These are phyloP conservation scores for Boletus bicolor DNA, from an alignment of 768 basidiomycete species.

Conservation along the genomic window DNA sequence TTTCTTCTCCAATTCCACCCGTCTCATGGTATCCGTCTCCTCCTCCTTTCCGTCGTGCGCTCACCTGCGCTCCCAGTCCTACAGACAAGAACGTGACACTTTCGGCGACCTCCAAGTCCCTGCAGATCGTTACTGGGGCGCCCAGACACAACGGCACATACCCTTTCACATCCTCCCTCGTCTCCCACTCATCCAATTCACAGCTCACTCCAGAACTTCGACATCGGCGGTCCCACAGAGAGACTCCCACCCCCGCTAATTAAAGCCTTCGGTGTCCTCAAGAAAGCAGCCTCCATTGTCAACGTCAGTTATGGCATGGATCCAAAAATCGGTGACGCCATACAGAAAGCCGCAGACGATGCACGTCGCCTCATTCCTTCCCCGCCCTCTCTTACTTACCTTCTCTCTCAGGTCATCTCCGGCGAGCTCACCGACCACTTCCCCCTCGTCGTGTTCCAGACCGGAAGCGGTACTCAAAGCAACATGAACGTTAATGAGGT, in stretches of 20 bases:
- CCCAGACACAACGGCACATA: slow-evolving; percentile 88
- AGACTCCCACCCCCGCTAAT: slow-evolving; percentile 93
- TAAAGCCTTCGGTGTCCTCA: slow-evolving; percentile 95
- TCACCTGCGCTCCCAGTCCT: slow-evolving; percentile 41
- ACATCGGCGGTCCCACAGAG: slow-evolving; percentile 94
- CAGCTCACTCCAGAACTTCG: slow-evolving; percentile 94
- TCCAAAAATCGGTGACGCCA: slow-evolving; percentile 80
- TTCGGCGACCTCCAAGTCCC: slow-evolving; percentile 94
- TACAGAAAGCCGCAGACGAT: slow-evolving; percentile 92
- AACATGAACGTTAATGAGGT: slow-evolving; percentile 99
- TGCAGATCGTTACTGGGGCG: slow-evolving; percentile 91
- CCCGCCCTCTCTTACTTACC: background rate
- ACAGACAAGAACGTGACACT: slow-evolving; percentile 86
- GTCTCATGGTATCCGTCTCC: slow-evolving; percentile 34
- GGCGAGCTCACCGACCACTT: slow-evolving; percentile 95
- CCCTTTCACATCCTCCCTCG: background rate
- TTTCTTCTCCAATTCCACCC: slow-evolving; percentile 31
- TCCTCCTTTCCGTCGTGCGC: background rate
- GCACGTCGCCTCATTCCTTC: slow-evolving; percentile 39
- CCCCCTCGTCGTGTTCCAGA: slow-evolving; percentile 98
- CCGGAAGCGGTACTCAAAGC: slow-evolving; percentile 96
- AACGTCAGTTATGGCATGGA: slow-evolving; percentile 91
- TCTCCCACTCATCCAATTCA: slow-evolving; percentile 9
- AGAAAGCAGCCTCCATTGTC: slow-evolving; percentile 92
- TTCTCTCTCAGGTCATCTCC: slow-evolving; percentile 74